Evolutionary conservation across 1,284 basidiomycete species (phyloP), one percentile per base, ranked within the genome.

Genomic region (Lentinula novae-zelandiae): DNA sequence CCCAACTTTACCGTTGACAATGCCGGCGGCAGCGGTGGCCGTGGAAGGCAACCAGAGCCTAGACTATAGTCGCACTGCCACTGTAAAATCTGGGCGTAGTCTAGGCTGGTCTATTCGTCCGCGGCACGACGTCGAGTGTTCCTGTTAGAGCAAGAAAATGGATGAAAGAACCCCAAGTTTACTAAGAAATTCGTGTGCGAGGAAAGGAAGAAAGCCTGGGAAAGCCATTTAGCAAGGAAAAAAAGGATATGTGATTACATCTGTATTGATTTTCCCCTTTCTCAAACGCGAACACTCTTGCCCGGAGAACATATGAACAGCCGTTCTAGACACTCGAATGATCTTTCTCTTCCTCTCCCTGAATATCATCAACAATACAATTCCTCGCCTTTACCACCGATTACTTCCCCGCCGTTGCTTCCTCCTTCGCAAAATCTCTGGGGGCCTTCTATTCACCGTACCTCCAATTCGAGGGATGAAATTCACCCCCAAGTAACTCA

Each of bases 381-480:
- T 40, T 39, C 39, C 13, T 59, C 57, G 6, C 48, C 12, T 38
- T 34, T 42, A 44, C 58, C 20, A 42, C 42, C 52, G 4, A 33
- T 42, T 53, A 39, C 13, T 39, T 54, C 39, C 2, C 39, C 58
- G 2, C 39, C 40, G 12, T 33, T 60, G 15, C 40, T 22, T 27
- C n/a, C 42, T 20, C 40, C 22, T 39, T 12, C 9, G 7, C 63
- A 64, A 44, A 63, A 53, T 51, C 52, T 53, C 59, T 67, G 64
- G 63, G 61, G 61, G 40, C 56, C 64, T 60, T 60, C 38, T 51
- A 7, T 58, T 54, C 73, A 70, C 64, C 72, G 67, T 57, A 76
- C 75, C 0, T 77, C 77, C 20, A 71, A 66, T 59, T 76, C 76
- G 0, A 69, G 76, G 66, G 75, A 77, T 57, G 76, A 78, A 13